Conservation (phyloP, 257 asterid species). For the Parsonsia alboflavescens region DNA sequence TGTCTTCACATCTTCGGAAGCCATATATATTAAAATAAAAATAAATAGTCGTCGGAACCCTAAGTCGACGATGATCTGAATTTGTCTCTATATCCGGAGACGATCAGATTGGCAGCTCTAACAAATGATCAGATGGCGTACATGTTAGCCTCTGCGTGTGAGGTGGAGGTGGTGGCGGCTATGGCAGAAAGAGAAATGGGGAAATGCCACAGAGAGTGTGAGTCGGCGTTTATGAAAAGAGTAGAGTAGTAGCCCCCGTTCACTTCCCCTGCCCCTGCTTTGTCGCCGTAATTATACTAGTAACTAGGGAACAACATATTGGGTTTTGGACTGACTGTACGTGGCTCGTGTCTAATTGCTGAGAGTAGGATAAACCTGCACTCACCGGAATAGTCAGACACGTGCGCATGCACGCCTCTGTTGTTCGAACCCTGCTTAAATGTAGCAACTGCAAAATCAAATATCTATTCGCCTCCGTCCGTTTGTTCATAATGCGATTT, state of each 20-base stretch:
- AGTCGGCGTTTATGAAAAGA: conserved; percentile 18
- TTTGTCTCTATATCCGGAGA: background rate
- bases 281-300: background rate
- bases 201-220: conserved; percentile 9
- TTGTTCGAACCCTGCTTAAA: no score
- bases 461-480: no score
- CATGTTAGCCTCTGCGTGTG: background rate
- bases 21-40: conserved; percentile 33
- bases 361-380: background rate
- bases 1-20: conserved; percentile 92
- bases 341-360: background rate
- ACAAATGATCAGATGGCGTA: background rate
- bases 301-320: background rate
- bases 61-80: background rate
- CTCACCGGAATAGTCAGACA: background rate
- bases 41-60: background rate
- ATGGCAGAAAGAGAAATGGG: background rate
- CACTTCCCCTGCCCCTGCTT: background rate
- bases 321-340: background rate
- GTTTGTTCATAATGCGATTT: no score
- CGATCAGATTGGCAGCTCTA: background rate
- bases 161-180: background rate
- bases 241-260: background rate
- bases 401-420: background rate
- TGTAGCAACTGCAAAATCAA: background rate